phyloP scores from a whole-genome alignment of 305 asterid genomes.

The Solanum hybrid region DNA sequence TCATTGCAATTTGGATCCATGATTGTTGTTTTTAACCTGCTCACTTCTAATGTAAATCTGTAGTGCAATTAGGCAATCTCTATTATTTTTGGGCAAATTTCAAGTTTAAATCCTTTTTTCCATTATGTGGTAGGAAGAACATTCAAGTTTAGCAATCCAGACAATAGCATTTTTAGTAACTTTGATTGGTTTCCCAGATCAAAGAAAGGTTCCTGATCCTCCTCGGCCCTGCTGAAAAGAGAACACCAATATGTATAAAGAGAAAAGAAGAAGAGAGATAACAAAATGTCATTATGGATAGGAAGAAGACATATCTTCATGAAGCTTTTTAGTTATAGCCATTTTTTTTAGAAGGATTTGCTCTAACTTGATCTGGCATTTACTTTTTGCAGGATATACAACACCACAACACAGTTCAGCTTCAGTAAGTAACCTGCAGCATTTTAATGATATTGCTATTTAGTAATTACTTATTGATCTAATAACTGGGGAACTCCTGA shows the following conservation, averaged over 20 bases:
- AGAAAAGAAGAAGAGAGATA: neutral
- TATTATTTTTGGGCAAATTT: neutral
- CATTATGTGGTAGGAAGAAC: neutral
- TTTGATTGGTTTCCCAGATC: neutral
- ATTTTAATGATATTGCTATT: neutral
- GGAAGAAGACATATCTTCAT: neutral
- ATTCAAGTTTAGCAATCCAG: neutral
- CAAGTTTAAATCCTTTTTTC: neutral
- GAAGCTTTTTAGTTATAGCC: neutral
- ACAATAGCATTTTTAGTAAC: neutral
- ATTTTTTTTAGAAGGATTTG: neutral
- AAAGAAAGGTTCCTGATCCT: neutral
- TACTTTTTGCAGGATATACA: constrained; percentile 5
- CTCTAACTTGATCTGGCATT: neutral
- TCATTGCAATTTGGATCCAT: neutral
- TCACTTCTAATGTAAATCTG: neutral
- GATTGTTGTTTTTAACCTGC: neutral
- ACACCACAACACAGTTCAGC: neutral
- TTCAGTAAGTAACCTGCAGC: constrained; percentile 5
- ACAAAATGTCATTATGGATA: neutral
- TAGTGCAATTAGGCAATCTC: neutral
- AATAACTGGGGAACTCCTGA: constrained; percentile 5
- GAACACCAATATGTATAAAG: neutral
- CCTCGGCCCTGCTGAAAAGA: neutral
- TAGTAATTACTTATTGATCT: constrained; percentile 7